Evolutionary conservation across 2,329 filamentous ascomycete genomes (phyloP), one percentile per base, ranked within the genome.

Genomic region (Apiospora sp.): DNA sequence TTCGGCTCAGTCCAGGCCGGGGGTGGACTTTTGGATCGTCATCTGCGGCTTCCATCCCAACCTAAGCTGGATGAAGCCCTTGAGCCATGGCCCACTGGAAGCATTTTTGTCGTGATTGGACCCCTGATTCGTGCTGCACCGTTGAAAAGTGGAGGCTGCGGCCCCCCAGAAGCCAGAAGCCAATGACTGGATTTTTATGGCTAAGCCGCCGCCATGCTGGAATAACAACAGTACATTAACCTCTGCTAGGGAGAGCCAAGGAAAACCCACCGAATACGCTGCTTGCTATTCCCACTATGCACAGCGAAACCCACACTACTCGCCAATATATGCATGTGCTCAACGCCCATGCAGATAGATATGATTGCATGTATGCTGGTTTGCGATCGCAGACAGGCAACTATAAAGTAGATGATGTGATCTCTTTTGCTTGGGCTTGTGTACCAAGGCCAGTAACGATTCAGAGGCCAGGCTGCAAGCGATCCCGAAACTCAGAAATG

Each of bases 1-100:
- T 64, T 41, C 22, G 27, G 51, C 4, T 58, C 27, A n/a, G 58
- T 64, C 22, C 54, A 37, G 54, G 22, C 58, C 22, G 58, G 34
- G 58, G 22, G 19, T 64, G 54, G 51, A 64, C 58, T 41, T 41
- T 41, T 41, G 58, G 58, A 64, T 64, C 58, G 58, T 64, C 58
- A 64, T n/a, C 30, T 64, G 58, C 58, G 34, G 58, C 34, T 41
- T 64, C 58, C 58, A 41, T 61, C 19, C 58, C 13, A 64, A n/a
- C 58, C 30, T 64, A 64, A 64, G 30, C 34, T 41, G 8, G n/a
- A 64, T 64, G 34, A 64, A 64, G 58, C 54, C 54, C 5, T 22
- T 16, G 54, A 64, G 58, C 54, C 54, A 16, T 22, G 30, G 54
- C 19, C 54, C 54, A 37, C 30, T 37, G 30, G 19, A n/a, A n/a